Evolutionary conservation across 768 basidiomycete species (phyloP), one percentile per base, ranked within the genome.

Genomic region (Hysterangium stoloniferum): DNA sequence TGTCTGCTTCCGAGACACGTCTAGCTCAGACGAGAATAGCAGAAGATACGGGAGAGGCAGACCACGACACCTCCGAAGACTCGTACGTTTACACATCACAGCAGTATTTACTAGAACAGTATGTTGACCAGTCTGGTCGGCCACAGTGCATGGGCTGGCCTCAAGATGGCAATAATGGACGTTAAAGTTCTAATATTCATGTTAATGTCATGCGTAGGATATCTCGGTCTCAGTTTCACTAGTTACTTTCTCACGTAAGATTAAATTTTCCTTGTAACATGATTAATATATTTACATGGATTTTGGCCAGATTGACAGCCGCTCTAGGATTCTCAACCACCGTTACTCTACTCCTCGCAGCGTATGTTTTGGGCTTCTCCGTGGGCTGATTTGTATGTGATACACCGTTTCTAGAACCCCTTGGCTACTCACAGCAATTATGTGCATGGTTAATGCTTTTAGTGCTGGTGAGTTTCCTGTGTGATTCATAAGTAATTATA

Each of bases 31-130:
- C 73, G 11, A 78, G 82, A 13, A 73, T 84, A 13, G 77, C 81
- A 0, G 82, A 84, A 57, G 81, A 84, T 58, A 78, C 76, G 6
- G 80, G 80, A 2, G 80, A 82, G 64, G 80, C 80, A 0, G 82
- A 84, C 56, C 63, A 72, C 56, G 82, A 84, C 55, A 73, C 72
- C 19, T 60, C 60, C 0, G 64, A 71, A 28, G 80, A 79, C 46
- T 77, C 81, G 82, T 82, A 58, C 31, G 79, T 67, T n/a, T n/a
- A n/a, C 11, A 45, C n/a, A n/a, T n/a, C n/a, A n/a, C n/a, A n/a
- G n/a, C n/a, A n/a, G n/a, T n/a, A n/a, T n/a, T n/a, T n/a, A n/a
- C n/a, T n/a, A n/a, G n/a, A n/a, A n/a, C n/a, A n/a, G 9, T 19
- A n/a, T 2, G n/a, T n/a, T n/a, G 31, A 32, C 36, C 17, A 9